Base-by-base conservation (phyloP, 2,329 filamentous ascomycete genomes). In the Colletotrichum paranaense region DNA sequence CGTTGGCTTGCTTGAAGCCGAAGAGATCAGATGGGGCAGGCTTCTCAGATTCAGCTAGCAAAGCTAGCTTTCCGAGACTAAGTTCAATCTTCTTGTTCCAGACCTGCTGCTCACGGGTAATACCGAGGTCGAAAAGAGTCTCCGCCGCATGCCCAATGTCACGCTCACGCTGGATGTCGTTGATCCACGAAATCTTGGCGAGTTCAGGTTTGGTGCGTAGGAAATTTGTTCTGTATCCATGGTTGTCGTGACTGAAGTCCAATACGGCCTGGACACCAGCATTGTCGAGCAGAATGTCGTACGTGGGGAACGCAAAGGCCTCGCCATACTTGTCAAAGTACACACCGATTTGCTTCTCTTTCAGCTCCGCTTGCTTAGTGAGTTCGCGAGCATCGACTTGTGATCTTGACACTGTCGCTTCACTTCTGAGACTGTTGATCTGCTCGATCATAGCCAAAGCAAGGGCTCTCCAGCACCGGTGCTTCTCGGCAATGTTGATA, bases 51-150 rank as follows among this genome's bases (percentile, higher is more conserved):
- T 91, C 90, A 19, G 94, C 94, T 76, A 98, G 83, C 67, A 91
- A 87, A 19, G 92, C 90, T 59, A 99, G 88, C 82, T 98, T 98
- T 46, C 94, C 93, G 52, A 99, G 87, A 73, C 95, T 97, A 30
- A 98, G 86, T 82, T 98, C 93, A 42, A 98, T 94, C 82, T 97
- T 97, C 85, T 97, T 97, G 83, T 91, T 95, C 96, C 96, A 98
- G 4, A 97, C 84, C 77, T 95, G 93, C 65, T 91, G 89, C 81
- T 98, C 95, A 67, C 91, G 90, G 62, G 88, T 87, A 24, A 92
- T 85, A 0, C 94, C 95, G 24, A 95, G 87, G 8, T 90, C 86
- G 56, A 93, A 86, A 59, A 99, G 87, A 0, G 92, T 93, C 55
- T 90, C 85, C 5, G 93, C 92, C 12, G 96, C 95, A 68, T 90